A percentile compares a stretch with the other conserved stretches of the same genome.
These are phyloP conservation scores for Aspergillus quadricinctus DNA, from an alignment of 2,329 filamentous ascomycete genomes.

Conservation along the genomic window DNA sequence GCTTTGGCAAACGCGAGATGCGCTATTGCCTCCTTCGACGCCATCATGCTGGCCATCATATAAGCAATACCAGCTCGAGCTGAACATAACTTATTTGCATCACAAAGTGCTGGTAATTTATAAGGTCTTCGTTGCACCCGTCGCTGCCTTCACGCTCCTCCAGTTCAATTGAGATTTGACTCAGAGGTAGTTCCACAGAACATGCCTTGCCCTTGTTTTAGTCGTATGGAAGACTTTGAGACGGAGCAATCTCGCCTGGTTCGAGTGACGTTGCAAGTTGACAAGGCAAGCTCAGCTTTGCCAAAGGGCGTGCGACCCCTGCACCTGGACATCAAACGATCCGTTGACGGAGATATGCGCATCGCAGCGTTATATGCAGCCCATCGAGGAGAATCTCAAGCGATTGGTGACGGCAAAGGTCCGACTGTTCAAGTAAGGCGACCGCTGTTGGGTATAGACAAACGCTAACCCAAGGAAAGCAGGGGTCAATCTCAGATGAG, in stretches of 20 bases:
- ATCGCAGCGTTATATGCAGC: not conserved
- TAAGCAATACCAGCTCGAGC: not conserved
- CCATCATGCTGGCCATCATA: not conserved
- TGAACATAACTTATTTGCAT: no score
- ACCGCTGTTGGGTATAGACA: not conserved
- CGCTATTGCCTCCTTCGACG: not conserved
- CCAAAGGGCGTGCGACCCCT: constrained; percentile 6
- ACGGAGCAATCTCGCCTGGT: constrained; percentile 10
- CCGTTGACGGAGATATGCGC: not conserved
- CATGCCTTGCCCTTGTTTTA: constrained; percentile 10
- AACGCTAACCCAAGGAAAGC: not conserved
- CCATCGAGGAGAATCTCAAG: not conserved
- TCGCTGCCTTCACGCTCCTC: not conserved
- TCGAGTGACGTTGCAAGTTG: not conserved
- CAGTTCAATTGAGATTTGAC: not conserved
- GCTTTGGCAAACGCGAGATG: not conserved
- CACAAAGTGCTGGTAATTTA: not conserved
- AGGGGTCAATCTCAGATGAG: not conserved
- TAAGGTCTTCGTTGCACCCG: no score
- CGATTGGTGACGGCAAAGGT: not conserved
- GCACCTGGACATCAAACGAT: not conserved
- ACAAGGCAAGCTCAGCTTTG: constrained; percentile 1
- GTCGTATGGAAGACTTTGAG: constrained; percentile 6
- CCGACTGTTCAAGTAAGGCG: not conserved
- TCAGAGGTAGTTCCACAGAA: not conserved